Conservation (phyloP, 169 alveolate genomes). For the Eimeria brunetti region DNA sequence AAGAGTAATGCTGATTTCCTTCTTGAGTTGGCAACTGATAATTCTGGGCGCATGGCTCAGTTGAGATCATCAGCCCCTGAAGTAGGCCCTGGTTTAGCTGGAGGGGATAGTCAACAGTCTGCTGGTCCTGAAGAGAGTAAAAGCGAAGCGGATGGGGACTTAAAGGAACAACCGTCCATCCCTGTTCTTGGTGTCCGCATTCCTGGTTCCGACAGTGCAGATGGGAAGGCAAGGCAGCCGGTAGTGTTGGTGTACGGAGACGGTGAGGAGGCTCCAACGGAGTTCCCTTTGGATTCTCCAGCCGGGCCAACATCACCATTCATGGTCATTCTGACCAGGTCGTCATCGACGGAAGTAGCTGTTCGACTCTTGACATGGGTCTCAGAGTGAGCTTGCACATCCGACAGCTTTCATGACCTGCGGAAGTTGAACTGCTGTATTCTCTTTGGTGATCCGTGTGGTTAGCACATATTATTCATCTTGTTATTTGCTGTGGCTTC, state of each 20-base stretch:
- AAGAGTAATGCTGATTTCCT: neutral
- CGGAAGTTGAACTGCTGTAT: neutral
- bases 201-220: neutral
- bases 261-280: slow-evolving; percentile 14
- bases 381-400: neutral
- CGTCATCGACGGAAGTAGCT: neutral
- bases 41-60: neutral
- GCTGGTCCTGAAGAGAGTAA: neutral
- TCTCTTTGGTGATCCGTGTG: neutral
- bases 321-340: neutral
- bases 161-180: slow-evolving; percentile 3
- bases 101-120: neutral
- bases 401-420: neutral
- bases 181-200: slow-evolving; percentile 42
- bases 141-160: neutral
- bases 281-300: slow-evolving; percentile 32
- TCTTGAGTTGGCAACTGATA: slow-evolving; percentile 7
- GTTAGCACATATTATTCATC: neutral
- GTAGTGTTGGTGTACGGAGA: slow-evolving; percentile 7
- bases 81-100: slow-evolving; percentile 11
- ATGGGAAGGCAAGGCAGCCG: neutral
- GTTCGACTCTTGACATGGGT: neutral
- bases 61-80: neutral
- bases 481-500: neutral
- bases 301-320: slow-evolving; percentile 56